Evolutionary conservation across 1,284 basidiomycete species (phyloP).

Genomic region (Apiotrichum montevideense): DNA sequence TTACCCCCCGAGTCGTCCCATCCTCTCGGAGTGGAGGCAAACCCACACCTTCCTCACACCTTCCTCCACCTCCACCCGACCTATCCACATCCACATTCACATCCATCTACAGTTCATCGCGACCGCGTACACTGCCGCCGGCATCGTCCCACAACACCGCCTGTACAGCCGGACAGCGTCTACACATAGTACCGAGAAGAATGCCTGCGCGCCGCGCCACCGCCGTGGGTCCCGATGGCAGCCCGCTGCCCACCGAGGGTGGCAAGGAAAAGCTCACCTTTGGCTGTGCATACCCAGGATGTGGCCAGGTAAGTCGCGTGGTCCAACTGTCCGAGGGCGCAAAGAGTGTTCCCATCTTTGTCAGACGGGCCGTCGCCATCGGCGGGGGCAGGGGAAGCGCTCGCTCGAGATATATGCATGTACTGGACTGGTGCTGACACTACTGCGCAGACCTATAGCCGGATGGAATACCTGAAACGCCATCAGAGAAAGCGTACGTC

Average conservation of each 20-base stretch:
- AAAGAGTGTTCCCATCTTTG: not conserved
- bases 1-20: not conserved
- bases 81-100: not conserved
- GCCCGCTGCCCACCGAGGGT: constrained; percentile 19
- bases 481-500: constrained; percentile 48
- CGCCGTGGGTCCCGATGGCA: constrained; percentile 14
- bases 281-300: constrained; percentile 39
- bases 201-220: constrained; percentile 20
- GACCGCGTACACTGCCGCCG: not conserved
- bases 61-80: constrained; percentile 6
- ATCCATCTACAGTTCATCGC: not conserved
- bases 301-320: constrained; percentile 35
- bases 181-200: not conserved
- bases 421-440: constrained; percentile 3
- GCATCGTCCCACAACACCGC: not conserved
- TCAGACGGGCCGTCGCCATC: not conserved
- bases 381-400: too few species aligned
- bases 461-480: constrained; percentile 47
- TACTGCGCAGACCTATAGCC: constrained; percentile 36
- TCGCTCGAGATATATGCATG: not conserved
- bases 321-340: not conserved
- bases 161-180: not conserved
- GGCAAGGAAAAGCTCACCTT: constrained; percentile 44
- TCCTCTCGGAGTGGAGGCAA: constrained; percentile 1
- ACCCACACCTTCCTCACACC: not conserved